A percentile compares a stretch with the other conserved stretches of the same genome.
These are phyloP conservation scores for Tilletia horrida DNA, from an alignment of 1,284 basidiomycete species.

Conservation along the genomic window DNA sequence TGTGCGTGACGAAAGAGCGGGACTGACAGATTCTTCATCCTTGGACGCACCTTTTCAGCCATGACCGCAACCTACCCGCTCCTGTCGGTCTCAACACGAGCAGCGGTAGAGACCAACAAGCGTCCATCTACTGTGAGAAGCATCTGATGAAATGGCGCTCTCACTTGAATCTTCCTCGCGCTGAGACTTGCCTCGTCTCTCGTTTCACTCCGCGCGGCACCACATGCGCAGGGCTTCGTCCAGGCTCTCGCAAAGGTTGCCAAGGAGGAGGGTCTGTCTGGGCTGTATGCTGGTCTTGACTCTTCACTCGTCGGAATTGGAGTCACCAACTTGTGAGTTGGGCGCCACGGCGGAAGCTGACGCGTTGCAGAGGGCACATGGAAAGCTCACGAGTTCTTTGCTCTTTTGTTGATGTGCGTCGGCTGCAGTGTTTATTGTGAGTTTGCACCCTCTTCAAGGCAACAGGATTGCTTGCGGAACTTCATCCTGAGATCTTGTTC, in stretches of 20 bases:
- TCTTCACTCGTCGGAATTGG: slow-evolving; percentile 87
- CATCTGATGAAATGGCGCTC: background rate
- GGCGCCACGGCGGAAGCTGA: background rate
- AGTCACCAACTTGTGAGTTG: slow-evolving; percentile 73
- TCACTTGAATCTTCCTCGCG: background rate
- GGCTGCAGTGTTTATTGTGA: slow-evolving; percentile 9
- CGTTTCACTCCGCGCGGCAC: background rate
- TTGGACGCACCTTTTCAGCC: slow-evolving; percentile 19
- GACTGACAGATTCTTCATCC: background rate
- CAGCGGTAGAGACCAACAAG: slow-evolving; percentile 81
- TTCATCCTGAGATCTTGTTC: background rate
- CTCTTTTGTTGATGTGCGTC: background rate
- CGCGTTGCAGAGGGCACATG: background rate
- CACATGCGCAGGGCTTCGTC: slow-evolving; percentile 23
- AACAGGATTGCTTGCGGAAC: too few species aligned
- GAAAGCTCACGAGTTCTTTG: background rate
- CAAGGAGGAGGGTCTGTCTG: slow-evolving; percentile 76
- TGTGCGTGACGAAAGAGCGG: too few species aligned
- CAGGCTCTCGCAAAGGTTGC: slow-evolving; percentile 68
- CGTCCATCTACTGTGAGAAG: slow-evolving; percentile 66
- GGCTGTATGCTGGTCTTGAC: slow-evolving; percentile 81
- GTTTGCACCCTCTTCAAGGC: too few species aligned
- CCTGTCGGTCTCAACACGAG: slow-evolving; percentile 85
- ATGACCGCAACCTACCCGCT: slow-evolving; percentile 63
- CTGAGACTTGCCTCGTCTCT: too few species aligned